These are phyloP conservation scores for Paramyrothecium sp. DNA, from an alignment of 2,329 filamentous ascomycete species.

Conservation along the genomic window DNA sequence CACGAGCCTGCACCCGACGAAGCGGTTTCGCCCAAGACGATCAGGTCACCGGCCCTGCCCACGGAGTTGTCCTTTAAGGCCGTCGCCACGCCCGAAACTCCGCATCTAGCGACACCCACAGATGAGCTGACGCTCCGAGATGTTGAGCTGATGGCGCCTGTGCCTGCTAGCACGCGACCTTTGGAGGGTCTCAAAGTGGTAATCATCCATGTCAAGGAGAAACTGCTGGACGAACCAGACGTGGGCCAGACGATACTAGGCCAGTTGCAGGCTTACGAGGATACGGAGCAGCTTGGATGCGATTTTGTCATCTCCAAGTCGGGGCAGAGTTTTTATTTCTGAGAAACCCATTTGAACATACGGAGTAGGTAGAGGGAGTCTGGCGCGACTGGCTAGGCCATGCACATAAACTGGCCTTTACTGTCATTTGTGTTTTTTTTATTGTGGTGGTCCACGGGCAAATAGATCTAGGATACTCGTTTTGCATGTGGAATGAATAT, in stretches of 20 bases:
- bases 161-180: conserved; percentile 35
- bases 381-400: no score
- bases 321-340: conserved; percentile 60
- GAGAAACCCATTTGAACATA: conserved; percentile 9
- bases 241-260: conserved; percentile 63
- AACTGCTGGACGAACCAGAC: conserved; percentile 68
- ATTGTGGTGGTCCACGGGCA: no score
- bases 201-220: conserved; percentile 93
- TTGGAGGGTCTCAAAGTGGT: conserved; percentile 76
- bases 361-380: no score
- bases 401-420: no score
- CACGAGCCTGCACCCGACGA: conserved; percentile 32
- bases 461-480: no score
- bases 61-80: conserved; percentile 4
- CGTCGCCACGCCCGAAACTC: conserved; percentile 29
- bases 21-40: conserved; percentile 52
- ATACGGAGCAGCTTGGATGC: conserved; percentile 68
- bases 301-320: conserved; percentile 71
- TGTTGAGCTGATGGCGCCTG: conserved; percentile 23
- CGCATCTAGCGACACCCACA: conserved; percentile 46
- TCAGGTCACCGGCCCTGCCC: conserved; percentile 22
- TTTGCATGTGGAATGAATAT: no score
- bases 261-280: conserved; percentile 67
- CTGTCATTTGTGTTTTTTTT: no score
- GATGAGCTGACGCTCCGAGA: conserved; percentile 43